phyloP scores from a whole-genome alignment of 345 rosid species.

The Eucalyptus polyanthemos region DNA sequence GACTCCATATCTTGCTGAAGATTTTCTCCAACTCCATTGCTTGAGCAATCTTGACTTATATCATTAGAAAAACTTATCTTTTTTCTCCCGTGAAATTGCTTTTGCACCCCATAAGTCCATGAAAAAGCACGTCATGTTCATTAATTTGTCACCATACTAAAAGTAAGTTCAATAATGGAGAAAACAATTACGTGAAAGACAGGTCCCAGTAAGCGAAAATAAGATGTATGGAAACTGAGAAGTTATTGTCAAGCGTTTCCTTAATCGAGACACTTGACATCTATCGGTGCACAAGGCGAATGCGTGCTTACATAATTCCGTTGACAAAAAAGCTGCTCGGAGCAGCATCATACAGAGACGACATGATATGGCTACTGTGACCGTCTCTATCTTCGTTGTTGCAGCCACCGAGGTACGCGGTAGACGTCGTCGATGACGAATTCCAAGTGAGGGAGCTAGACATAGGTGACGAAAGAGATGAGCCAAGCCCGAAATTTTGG shows the following conservation, averaged over 20 bases:
- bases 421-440: conserved; percentile 30
- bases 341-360: conserved; percentile 17
- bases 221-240: neutral
- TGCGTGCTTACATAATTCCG: conserved; percentile 15
- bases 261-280: neutral
- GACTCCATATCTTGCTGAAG: neutral
- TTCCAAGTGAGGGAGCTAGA: conserved; percentile 43
- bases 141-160: neutral
- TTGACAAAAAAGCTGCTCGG: conserved; percentile 19
- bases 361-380: conserved; percentile 13
- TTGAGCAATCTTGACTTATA: neutral
- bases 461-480: conserved; percentile 37
- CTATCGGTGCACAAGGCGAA: neutral
- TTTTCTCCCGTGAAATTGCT: neutral
- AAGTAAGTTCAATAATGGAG: neutral
- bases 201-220: neutral
- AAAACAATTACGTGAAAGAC: neutral
- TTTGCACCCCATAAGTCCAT: neutral
- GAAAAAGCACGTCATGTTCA: neutral
- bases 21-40: neutral
- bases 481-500: neutral
- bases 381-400: conserved; percentile 57
- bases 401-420: conserved; percentile 25
- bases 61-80: neutral
- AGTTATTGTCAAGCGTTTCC: neutral